Evolutionary conservation across 495 filamentous ascomycete species (phyloP).

Genomic region (Penicillium riverlandense): DNA sequence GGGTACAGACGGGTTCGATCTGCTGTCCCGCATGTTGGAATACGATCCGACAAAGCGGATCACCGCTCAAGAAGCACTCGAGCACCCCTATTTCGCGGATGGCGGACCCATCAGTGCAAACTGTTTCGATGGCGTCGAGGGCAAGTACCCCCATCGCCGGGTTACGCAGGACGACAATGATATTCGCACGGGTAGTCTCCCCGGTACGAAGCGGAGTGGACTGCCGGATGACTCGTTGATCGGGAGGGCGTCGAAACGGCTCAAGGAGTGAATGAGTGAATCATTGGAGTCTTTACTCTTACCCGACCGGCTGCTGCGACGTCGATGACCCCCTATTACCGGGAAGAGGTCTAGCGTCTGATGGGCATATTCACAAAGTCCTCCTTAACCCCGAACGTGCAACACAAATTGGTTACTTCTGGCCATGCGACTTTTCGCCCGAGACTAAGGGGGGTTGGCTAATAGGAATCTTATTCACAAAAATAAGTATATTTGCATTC

Average conservation of each 20-base stretch:
- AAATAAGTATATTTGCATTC: too few species aligned
- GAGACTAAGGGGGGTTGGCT: too few species aligned
- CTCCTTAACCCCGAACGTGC: too few species aligned
- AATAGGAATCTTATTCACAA: too few species aligned
- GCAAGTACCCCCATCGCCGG: constrained; percentile 81
- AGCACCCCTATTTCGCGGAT: constrained; percentile 77
- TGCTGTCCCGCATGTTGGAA: constrained; percentile 74
- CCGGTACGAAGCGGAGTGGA: constrained; percentile 87
- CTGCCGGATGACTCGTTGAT: constrained; percentile 75
- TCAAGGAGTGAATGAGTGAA: constrained; percentile 28
- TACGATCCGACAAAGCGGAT: constrained; percentile 89
- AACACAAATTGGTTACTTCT: too few species aligned
- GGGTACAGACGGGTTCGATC: constrained; percentile 69
- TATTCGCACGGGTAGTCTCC: constrained; percentile 76
- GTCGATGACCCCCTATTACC: not conserved
- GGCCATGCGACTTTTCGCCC: too few species aligned
- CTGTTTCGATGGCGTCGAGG: constrained; percentile 84
- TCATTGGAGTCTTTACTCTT: too few species aligned
- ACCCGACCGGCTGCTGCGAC: too few species aligned
- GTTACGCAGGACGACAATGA: constrained; percentile 95
- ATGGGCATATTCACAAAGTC: too few species aligned
- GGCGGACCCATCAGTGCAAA: constrained; percentile 61
- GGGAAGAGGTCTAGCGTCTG: too few species aligned
- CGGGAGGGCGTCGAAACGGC: constrained; percentile 30
- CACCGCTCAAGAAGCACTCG: constrained; percentile 75